Percentiles rank a stretch among this genome's conserved stretches.
Evolutionary conservation across 352 stramenopile genomes (phyloP).

Genomic region (Blastocystis sp.): DNA sequence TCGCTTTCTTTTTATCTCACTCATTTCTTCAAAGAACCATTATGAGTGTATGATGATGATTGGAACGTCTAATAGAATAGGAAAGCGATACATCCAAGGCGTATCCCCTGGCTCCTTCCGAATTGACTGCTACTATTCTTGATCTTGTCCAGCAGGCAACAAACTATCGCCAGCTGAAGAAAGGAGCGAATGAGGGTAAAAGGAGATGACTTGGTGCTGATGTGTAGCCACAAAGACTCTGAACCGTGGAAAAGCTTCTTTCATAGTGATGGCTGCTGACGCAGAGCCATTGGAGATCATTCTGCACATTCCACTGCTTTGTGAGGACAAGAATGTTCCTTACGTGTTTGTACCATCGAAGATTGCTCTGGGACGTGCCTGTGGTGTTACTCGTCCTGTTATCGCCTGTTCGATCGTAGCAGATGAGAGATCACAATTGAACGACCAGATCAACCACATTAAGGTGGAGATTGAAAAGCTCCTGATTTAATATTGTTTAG

Average conservation of each 20-base stretch:
- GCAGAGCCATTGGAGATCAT: slow-evolving; percentile 99
- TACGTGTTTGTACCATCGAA: slow-evolving; percentile 93
- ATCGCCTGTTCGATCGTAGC: slow-evolving; percentile 96
- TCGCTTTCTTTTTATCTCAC: not conserved
- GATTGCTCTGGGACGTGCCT: slow-evolving; percentile 92
- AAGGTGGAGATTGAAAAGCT: slow-evolving; percentile 99
- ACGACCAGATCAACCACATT: slow-evolving; percentile 94
- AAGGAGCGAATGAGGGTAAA: slow-evolving; percentile 92
- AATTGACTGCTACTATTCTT: slow-evolving; percentile 95
- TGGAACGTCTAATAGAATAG: not conserved
- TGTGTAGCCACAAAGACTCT: slow-evolving; percentile 92
- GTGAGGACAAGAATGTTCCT: slow-evolving; percentile 93
- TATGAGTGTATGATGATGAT: slow-evolving; percentile 31
- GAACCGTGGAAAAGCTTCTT: slow-evolving; percentile 97
- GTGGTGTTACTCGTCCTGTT: slow-evolving; percentile 94
- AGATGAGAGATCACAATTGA: slow-evolving; percentile 97
- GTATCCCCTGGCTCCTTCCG: slow-evolving; percentile 91
- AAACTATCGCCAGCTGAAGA: slow-evolving; percentile 99
- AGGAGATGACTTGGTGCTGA: not conserved
- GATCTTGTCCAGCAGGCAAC: slow-evolving; percentile 96
- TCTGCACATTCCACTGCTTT: slow-evolving; percentile 94
- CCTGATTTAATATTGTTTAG: slow-evolving; percentile 84
- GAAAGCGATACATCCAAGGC: slow-evolving; percentile 83
- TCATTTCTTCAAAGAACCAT: not conserved
- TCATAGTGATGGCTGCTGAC: slow-evolving; percentile 99